Conservation (phyloP, 2,329 filamentous ascomycete species). For the Aureobasidium sp. region DNA sequence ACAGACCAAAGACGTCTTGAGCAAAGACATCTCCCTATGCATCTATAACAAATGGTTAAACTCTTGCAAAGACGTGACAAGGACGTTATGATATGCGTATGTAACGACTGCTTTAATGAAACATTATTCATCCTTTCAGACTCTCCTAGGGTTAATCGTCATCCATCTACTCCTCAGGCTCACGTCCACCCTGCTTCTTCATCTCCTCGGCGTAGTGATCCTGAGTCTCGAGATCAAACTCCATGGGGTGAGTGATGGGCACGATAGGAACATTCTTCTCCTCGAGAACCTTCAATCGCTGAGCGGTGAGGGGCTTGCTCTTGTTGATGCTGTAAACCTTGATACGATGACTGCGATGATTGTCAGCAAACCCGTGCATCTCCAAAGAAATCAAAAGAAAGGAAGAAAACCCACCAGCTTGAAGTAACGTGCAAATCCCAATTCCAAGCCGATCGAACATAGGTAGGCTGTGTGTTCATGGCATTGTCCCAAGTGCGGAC, state of each 20-base stretch:
- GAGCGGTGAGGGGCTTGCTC: slow-evolving; percentile 41
- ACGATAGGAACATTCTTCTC: slow-evolving; percentile 41
- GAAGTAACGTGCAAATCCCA: slow-evolving; percentile 61
- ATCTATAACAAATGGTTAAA: too few species aligned
- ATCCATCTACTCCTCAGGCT: slow-evolving; percentile 39
- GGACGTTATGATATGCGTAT: too few species aligned
- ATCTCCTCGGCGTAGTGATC: slow-evolving; percentile 44
- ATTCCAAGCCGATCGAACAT: slow-evolving; percentile 45
- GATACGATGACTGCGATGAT: slow-evolving; percentile 44
- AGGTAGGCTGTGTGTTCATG: slow-evolving; percentile 41
- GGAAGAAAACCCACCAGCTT: slow-evolving; percentile 32
- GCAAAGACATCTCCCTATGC: too few species aligned
- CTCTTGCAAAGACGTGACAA: too few species aligned
- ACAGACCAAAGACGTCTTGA: too few species aligned
- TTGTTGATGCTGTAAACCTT: slow-evolving; percentile 58
- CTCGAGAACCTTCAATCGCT: slow-evolving; percentile 47
- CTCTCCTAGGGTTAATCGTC: too few species aligned
- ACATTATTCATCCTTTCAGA: too few species aligned
- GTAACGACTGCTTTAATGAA: too few species aligned
- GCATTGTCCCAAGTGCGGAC: slow-evolving; percentile 41
- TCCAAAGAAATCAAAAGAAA: not conserved
- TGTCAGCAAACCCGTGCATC: not conserved
- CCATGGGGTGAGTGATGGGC: slow-evolving; percentile 49
- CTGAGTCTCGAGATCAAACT: slow-evolving; percentile 44
- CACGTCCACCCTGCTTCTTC: slow-evolving; percentile 34